phyloP scores from a whole-genome alignment of 371 early-diverging fungal genomes.

The Mucor sp. region DNA sequence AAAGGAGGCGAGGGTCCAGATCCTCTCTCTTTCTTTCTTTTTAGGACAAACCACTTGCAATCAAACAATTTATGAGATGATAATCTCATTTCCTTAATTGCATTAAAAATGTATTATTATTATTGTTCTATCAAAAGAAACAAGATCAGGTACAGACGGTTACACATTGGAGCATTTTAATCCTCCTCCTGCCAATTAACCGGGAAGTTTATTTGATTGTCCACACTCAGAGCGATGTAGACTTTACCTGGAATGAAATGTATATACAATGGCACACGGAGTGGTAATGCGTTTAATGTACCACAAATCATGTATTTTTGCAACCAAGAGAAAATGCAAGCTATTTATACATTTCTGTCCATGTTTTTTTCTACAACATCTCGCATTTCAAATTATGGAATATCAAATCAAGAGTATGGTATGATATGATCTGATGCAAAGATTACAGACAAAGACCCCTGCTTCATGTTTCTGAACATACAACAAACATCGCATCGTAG shows the following conservation, averaged over 20 bases:
- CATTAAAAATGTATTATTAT: neutral
- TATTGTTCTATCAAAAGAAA: constrained; percentile 6
- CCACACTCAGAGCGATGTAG: neutral
- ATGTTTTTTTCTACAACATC: neutral
- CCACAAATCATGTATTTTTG: neutral
- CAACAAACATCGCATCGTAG: neutral
- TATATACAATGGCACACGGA: neutral
- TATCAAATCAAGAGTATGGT: neutral
- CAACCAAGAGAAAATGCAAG: neutral
- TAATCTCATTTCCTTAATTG: neutral
- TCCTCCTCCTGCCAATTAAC: neutral
- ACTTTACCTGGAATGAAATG: too few relatives aligned
- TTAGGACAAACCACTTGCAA: neutral
- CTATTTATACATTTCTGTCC: neutral
- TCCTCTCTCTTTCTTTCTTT: neutral
- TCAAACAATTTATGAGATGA: neutral
- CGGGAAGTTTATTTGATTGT: neutral
- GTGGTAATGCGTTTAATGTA: neutral
- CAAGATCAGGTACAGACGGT: neutral
- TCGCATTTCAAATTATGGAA: neutral
- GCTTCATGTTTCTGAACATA: neutral
- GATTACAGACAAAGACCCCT: neutral
- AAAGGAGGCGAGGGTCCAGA: neutral
- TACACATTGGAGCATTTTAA: neutral
- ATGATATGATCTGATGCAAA: neutral